Percentiles rank a stretch among this genome's conserved stretches.
phyloP scores from a whole-genome alignment of 495 filamentous ascomycete species.

The Penicillium pancosmium region DNA sequence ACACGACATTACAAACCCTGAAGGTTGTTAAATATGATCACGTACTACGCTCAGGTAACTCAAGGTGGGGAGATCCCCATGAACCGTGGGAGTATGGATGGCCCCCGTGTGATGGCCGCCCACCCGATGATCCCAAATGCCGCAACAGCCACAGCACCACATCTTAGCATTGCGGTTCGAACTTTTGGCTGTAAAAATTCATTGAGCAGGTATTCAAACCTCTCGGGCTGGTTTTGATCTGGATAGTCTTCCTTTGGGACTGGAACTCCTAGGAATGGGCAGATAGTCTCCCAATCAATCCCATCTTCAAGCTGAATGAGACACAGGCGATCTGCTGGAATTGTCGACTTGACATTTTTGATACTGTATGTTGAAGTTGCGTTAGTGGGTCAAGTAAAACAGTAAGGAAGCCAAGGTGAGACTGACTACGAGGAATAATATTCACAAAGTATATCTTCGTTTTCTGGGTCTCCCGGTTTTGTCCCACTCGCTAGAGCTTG shows the following conservation, averaged over 20 bases:
- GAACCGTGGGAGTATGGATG: constrained; percentile 1
- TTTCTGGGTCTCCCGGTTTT: constrained; percentile 13
- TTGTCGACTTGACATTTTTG: constrained; percentile 17
- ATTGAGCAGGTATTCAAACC: constrained; percentile 17
- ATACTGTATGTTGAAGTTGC: constrained; percentile 12
- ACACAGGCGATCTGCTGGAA: constrained; percentile 23
- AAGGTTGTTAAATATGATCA: too few relatives aligned
- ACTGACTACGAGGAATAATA: constrained; percentile 28
- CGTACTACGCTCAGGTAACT: not conserved
- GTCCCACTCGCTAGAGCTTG: not conserved
- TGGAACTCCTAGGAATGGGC: constrained; percentile 25
- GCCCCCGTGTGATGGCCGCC: constrained; percentile 13
- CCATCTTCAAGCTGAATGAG: constrained; percentile 26
- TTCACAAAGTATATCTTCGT: constrained; percentile 13
- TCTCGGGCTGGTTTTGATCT: constrained; percentile 26
- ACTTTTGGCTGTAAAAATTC: constrained; percentile 18
- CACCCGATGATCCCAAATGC: constrained; percentile 17
- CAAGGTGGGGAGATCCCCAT: not conserved
- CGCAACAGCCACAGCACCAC: constrained; percentile 13
- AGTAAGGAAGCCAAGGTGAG: not conserved
- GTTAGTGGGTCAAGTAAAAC: not conserved
- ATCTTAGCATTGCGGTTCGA: constrained; percentile 12
- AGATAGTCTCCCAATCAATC: constrained; percentile 31
- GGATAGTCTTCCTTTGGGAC: constrained; percentile 26
- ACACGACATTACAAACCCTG: too few relatives aligned